These are phyloP conservation scores for Orbilia oligospora DNA, from an alignment of 2,329 filamentous ascomycete species.

Conservation along the genomic window DNA sequence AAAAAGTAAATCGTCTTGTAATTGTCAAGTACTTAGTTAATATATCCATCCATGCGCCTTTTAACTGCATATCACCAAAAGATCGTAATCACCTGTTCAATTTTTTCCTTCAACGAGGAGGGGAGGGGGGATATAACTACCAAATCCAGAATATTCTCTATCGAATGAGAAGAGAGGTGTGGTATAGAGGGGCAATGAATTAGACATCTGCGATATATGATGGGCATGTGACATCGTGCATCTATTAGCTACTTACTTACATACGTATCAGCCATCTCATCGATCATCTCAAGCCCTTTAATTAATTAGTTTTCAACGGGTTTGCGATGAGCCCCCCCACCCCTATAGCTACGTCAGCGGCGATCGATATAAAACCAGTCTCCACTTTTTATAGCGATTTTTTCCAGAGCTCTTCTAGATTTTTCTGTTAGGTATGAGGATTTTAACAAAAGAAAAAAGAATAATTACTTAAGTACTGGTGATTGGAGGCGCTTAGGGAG, in stretches of 20 bases:
- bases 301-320: too few species aligned
- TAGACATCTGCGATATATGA: not conserved
- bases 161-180: not conserved
- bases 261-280: constrained; percentile 12
- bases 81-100: constrained; percentile 7
- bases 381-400: not conserved
- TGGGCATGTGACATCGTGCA: constrained; percentile 31
- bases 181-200: constrained; percentile 7
- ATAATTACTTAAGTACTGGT: too few species aligned
- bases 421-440: not conserved
- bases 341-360: constrained; percentile 24
- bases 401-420: constrained; percentile 25
- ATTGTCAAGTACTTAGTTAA: too few species aligned
- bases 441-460: not conserved
- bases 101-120: not conserved
- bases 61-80: not conserved
- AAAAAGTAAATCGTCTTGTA: not conserved
- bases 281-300: too few species aligned
- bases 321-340: constrained; percentile 17
- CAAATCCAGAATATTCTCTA: not conserved
- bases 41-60: not conserved
- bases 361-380: not conserved
- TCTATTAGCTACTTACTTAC: too few species aligned
- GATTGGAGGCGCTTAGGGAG: not conserved
- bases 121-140: constrained; percentile 1